These are phyloP conservation scores for Hylodesmum podocarpum DNA, from an alignment of 306 rosid species.

Conservation along the genomic window DNA sequence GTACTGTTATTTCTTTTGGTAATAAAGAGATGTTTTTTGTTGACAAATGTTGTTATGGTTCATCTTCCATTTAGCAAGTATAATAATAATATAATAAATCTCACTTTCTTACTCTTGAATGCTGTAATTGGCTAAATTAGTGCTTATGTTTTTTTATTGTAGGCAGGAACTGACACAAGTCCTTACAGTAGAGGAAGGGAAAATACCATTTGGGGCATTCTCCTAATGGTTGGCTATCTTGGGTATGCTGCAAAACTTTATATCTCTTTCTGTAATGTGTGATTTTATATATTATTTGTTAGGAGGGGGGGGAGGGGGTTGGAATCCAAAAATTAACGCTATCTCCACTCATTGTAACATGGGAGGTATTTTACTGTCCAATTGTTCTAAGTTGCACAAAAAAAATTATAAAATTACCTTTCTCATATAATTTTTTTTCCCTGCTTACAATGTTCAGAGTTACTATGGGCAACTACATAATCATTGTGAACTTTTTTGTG, in stretches of 20 bases:
- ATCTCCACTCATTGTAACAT: slow-evolving; percentile 17
- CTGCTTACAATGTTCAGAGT: background rate
- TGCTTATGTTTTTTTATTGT: slow-evolving; percentile 35
- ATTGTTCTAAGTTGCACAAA: slow-evolving; percentile 12
- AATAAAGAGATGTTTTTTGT: background rate
- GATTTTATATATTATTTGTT: background rate
- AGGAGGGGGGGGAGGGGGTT: background rate
- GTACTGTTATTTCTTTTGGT: slow-evolving; percentile 14
- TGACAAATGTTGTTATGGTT: background rate
- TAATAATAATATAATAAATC: background rate
- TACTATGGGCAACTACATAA: slow-evolving; percentile 15
- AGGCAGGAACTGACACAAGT: slow-evolving; percentile 83
- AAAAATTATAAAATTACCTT: background rate
- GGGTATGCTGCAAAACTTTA: slow-evolving; percentile 61
- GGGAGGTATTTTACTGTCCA: background rate
- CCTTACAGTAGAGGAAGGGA: slow-evolving; percentile 91
- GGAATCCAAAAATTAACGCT: slow-evolving; percentile 26
- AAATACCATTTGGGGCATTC: slow-evolving; percentile 91
- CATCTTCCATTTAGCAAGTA: slow-evolving; percentile 18
- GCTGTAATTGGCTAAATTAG: slow-evolving; percentile 28
- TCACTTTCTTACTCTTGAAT: slow-evolving; percentile 7
- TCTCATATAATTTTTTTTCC: slow-evolving; percentile 12
- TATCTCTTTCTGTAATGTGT: slow-evolving; percentile 19
- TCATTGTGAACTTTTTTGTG: background rate
- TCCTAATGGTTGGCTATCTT: slow-evolving; percentile 90